Evolutionary conservation across 305 asterid species (phyloP).

Genomic region (Coffea humblotiana): DNA sequence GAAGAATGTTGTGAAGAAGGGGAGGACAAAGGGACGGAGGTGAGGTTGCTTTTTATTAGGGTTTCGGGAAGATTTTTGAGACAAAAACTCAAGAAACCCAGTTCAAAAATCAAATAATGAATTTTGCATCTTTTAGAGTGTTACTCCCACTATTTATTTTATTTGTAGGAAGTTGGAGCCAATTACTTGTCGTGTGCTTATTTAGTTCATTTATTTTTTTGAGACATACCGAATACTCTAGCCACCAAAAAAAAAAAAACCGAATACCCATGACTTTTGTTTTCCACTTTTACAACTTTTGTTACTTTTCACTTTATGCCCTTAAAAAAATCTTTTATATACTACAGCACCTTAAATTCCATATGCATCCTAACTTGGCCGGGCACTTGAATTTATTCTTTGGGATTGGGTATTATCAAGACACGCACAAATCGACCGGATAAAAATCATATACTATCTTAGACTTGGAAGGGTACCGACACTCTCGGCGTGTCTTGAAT

Average conservation of each 20-base stretch:
- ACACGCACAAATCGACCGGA: too few species aligned
- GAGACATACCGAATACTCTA: too few species aligned
- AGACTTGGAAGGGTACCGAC: too few species aligned
- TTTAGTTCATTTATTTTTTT: background rate
- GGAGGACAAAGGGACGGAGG: constrained; percentile 14
- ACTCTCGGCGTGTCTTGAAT: too few species aligned
- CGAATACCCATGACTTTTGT: background rate
- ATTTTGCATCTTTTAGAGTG: background rate
- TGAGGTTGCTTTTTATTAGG: constrained; percentile 38
- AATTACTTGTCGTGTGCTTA: background rate
- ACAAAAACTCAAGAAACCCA: background rate
- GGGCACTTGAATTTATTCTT: background rate
- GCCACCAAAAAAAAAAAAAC: too few species aligned
- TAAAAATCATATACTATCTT: too few species aligned
- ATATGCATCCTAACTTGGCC: background rate
- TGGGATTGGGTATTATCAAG: too few species aligned
- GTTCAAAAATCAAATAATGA: constrained; percentile 13
- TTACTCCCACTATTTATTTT: background rate
- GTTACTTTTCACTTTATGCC: background rate
- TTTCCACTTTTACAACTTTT: too few species aligned
- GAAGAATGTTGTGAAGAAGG: constrained; percentile 16
- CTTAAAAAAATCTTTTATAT: too few species aligned
- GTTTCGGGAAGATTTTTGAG: constrained; percentile 34
- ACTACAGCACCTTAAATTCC: background rate
- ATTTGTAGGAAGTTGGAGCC: background rate